These are phyloP conservation scores for Fraxinus xanthoxyloides DNA, from an alignment of 305 asterid species.

Conservation along the genomic window DNA sequence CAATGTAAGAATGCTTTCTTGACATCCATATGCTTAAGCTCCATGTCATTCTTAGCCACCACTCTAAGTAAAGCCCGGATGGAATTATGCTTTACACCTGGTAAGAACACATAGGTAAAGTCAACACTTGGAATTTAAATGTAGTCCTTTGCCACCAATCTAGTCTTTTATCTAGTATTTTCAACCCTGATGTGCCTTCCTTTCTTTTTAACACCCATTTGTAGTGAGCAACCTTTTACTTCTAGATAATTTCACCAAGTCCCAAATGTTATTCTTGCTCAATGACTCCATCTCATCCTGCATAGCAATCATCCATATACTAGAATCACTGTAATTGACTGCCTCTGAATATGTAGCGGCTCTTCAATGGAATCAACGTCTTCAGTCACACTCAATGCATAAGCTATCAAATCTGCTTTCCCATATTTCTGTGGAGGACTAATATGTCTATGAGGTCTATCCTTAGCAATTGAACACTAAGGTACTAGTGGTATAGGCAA, in stretches of 20 bases:
- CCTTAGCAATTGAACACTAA: not conserved
- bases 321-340: not conserved
- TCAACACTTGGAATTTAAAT: not conserved
- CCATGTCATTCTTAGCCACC: too few species aligned
- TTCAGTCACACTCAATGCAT: not conserved
- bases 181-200: too few species aligned
- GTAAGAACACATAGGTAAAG: not conserved
- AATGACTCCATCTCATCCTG: not conserved
- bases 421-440: not conserved
- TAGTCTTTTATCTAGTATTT: too few species aligned
- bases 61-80: too few species aligned
- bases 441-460: not conserved
- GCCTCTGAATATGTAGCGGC: too few species aligned
- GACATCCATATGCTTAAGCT: too few species aligned
- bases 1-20: too few species aligned
- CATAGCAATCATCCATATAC: not conserved
- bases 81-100: too few species aligned
- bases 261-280: not conserved
- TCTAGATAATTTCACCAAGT: not conserved
- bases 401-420: not conserved
- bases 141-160: not conserved
- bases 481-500: not conserved
- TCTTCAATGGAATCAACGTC: not conserved
- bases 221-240: not conserved
- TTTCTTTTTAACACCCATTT: not conserved